Conservation (phyloP, 805 yeast genomes). For the Teunomyces panamensis region DNA sequence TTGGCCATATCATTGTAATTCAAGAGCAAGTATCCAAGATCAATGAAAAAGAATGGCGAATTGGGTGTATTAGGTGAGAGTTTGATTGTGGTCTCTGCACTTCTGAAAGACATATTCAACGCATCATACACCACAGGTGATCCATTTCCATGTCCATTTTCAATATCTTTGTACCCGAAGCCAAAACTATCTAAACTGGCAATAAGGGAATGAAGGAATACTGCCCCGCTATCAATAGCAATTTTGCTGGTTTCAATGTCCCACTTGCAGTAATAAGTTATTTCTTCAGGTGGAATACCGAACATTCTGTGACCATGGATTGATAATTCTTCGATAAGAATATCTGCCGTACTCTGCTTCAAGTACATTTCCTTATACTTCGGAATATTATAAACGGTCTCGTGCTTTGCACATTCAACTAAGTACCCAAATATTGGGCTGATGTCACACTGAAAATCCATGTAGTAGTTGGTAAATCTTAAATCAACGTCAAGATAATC, state of each 20-base stretch:
- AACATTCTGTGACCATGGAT: slow-evolving; percentile 90
- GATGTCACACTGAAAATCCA: slow-evolving; percentile 82
- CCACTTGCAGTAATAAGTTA: slow-evolving; percentile 91
- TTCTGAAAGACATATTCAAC: slow-evolving; percentile 55
- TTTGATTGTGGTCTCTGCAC: slow-evolving; percentile 46
- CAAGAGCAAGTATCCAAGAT: slow-evolving; percentile 28
- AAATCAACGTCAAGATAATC: slow-evolving; percentile 71
- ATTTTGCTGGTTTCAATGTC: slow-evolving; percentile 68
- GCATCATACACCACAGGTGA: slow-evolving; percentile 64
- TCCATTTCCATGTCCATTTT: slow-evolving; percentile 64
- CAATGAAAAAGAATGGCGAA: slow-evolving; percentile 11
- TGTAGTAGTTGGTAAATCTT: slow-evolving; percentile 86
- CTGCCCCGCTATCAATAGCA: slow-evolving; percentile 47
- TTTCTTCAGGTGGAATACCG: slow-evolving; percentile 86
- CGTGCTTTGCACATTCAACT: slow-evolving; percentile 24
- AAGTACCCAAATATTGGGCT: slow-evolving; percentile 49
- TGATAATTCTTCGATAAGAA: slow-evolving; percentile 55
- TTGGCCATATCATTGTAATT: slow-evolving; percentile 70
- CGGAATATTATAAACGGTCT: slow-evolving; percentile 21
- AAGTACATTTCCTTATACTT: slow-evolving; percentile 17
- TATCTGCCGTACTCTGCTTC: slow-evolving; percentile 4
- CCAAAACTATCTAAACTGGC: slow-evolving; percentile 47
- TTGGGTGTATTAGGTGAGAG: slow-evolving; percentile 27
- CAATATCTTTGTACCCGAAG: slow-evolving; percentile 68
- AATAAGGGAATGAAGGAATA: slow-evolving; percentile 42